Evolutionary conservation across 148 eudicot genomes (phyloP), one percentile per base, ranked within the genome.

Genomic region (Amaranthus palmeri): DNA sequence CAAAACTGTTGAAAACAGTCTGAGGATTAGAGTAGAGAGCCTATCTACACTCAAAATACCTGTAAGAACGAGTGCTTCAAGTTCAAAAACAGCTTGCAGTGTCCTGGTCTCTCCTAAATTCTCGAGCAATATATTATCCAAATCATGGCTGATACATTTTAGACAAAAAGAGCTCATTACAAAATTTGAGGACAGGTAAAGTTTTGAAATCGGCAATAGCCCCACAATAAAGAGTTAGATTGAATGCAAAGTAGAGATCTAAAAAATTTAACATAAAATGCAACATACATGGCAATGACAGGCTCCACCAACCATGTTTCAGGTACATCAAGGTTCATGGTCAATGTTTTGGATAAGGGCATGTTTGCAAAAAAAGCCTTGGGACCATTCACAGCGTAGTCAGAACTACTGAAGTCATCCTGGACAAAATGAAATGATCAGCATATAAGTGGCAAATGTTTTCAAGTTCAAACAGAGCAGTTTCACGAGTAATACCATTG

Each of bases 241-340:
- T 64, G 6, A 44, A 67, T 8, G 41, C 43, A 54, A 72, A 72
- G 43, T 11, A 42, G 43, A 46, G 10, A 67, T 46, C 10, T 65
- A 56, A 12, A 40, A 53, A 71, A 3, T 44, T 55, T 41, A 61
- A 47, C 40, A 25, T 11, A 75, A 4, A 53, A 18, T 62, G 65
- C 79, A 74, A 69, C 90, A 74, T 91, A 93, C 98, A 93, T 80
- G 45, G 98, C 98, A 83, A 91, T 81, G 59, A 93, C 86, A 72
- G 98, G 96, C 80, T 93, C 96, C 76, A 93, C 97, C 72, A 93
- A 97, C 98, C 98, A 93, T 60, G 98, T 93, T 77, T 91, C 98
- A 67, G 98, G 98, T 67, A 93, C 98, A 83, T 93, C 98, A 82
- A 93, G 96, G 88, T 91, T 93, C 98, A 93, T 93, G 72, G 98